Conservation (phyloP, 23 red algal genomes). For the Agarophyton chilense region DNA sequence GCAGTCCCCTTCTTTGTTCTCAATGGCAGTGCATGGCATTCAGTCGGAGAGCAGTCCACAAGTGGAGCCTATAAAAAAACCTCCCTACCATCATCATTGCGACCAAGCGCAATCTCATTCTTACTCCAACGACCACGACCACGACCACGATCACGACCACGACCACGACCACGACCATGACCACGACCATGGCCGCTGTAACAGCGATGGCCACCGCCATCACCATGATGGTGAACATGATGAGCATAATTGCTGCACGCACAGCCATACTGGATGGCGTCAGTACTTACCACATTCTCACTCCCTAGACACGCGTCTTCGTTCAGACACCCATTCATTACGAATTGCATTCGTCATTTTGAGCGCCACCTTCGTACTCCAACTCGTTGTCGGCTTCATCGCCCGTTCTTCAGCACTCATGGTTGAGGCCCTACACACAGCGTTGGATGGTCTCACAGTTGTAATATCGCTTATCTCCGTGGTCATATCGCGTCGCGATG, state of each 20-base stretch:
- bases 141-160: constrained; percentile 27
- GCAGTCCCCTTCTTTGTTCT: no score
- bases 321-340: constrained; percentile 40
- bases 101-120: background rate
- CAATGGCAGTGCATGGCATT: background rate
- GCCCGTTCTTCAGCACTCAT: constrained; percentile 44
- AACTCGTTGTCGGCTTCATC: constrained; percentile 36
- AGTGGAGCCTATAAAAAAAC: background rate
- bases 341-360: constrained; percentile 45
- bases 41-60: background rate
- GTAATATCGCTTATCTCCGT: constrained; percentile 69
- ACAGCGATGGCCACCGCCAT: constrained; percentile 14
- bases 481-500: constrained; percentile 4
- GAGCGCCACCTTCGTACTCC: constrained; percentile 17
- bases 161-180: background rate
- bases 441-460: constrained; percentile 69
- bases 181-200: background rate
- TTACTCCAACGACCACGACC: background rate
- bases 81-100: background rate
- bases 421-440: constrained; percentile 61
- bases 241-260: constrained; percentile 9
- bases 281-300: constrained; percentile 68
- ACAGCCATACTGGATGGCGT: constrained; percentile 45
- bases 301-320: constrained; percentile 50
- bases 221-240: constrained; percentile 28